Percentiles rank a stretch among this genome's conserved stretches.
Conservation (phyloP, 192 early-diverging fungal species). For the Gigaspora rosea region DNA sequence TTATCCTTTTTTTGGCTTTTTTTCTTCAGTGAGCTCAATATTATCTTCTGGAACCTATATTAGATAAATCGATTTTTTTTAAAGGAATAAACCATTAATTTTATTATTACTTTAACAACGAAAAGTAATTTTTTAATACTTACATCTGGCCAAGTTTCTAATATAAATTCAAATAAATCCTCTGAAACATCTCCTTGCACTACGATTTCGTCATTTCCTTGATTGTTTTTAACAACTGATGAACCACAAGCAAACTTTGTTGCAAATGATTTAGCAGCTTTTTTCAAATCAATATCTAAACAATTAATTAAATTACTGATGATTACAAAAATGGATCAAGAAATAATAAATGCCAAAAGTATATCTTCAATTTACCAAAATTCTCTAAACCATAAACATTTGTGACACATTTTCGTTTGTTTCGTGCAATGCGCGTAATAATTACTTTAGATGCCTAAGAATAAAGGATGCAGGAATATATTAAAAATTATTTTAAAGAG, state of each 20-base stretch:
- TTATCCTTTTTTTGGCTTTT: constrained; percentile 50
- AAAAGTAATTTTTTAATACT: constrained; percentile 12
- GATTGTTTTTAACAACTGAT: constrained; percentile 90
- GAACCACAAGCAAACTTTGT: constrained; percentile 94
- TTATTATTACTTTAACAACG: neutral
- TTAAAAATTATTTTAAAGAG: neutral
- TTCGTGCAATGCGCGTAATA: constrained; percentile 77
- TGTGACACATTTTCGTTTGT: constrained; percentile 91
- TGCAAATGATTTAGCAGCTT: constrained; percentile 94
- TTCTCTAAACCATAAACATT: constrained; percentile 81
- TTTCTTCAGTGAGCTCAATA: constrained; percentile 73
- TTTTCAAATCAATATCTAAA: constrained; percentile 93
- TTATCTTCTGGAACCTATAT: constrained; percentile 71
- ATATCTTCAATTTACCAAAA: constrained; percentile 67
- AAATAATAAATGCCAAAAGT: constrained; percentile 23
- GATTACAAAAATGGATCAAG: neutral
- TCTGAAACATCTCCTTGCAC: constrained; percentile 95
- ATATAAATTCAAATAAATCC: constrained; percentile 84
- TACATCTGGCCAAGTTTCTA: constrained; percentile 72
- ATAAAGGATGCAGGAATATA: constrained; percentile 4
- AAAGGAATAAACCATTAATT: constrained; percentile 17
- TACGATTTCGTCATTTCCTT: constrained; percentile 93
- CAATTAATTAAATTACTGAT: neutral
- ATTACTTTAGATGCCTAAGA: constrained; percentile 1
- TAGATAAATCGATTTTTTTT: neutral